Base-by-base conservation (phyloP, 352 stramenopile species). In the Saprolegnia diclina region DNA sequence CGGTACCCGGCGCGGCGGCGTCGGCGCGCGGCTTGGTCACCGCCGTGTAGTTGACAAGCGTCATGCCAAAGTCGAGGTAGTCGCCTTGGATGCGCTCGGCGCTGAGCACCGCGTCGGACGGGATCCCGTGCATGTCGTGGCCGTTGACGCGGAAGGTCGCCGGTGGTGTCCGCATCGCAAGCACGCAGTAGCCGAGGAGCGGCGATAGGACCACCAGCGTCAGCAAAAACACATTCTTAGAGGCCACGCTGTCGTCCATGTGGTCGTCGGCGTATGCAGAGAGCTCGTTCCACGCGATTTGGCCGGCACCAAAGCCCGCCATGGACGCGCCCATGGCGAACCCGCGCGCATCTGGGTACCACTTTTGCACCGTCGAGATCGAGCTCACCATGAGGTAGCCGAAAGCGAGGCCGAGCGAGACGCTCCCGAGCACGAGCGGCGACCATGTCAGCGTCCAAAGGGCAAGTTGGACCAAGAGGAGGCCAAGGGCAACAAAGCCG, bases 31-130 rank as follows among this genome's bases (percentile, higher is more conserved):
- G 29, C n/a, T 22, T 54, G 24, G n/a, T 54, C 24, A 18, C 16
- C 5, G 62, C 19, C 22, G 37, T 46, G n/a, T 10, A 68, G 62
- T 68, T 61, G 62, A 59, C 40, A 5, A 68, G 16, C 19, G 62
- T 67, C 59, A 67, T 67, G 22, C 59, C 59, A n/a, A 67, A 24
- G 11, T 67, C 29, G 22, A 67, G 50, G 32, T 56, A 67, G 19
- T 67, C 42, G 26, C 50, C 42, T n/a, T 67, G 62, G 45, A 61
- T 14, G 9, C 44, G 26, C 22, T 13, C 16, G n/a, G 18, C 6
- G 16, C 13, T 26, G 32, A 40, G 19, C 0, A 40, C 38, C 9
- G 16, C 21, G 38, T 61, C 19, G 11, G 63, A 5, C 1, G 44
- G 42, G 19, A 68, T 61, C 38, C 62, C 35, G 50, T 68, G 62